Conservation (phyloP, 371 early-diverging fungal genomes). For the Sporodiniella umbellata region DNA sequence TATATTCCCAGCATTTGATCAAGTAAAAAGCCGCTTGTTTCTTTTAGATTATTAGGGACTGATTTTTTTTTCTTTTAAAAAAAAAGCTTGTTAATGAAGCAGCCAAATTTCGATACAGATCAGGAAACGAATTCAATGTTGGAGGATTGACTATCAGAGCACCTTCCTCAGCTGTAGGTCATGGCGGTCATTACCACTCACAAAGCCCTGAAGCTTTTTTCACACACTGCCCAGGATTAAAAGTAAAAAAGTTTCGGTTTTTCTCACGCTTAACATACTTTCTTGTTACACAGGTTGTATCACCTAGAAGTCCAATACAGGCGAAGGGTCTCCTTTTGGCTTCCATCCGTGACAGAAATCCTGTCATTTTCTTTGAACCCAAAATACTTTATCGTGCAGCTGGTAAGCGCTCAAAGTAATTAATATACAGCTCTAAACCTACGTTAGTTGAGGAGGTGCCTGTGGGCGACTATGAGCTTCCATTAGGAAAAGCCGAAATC, state of each 20-base stretch:
- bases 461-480: slow-evolving; percentile 87
- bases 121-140: slow-evolving; percentile 88
- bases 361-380: slow-evolving; percentile 95
- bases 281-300: slow-evolving; percentile 64
- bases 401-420: slow-evolving; percentile 33
- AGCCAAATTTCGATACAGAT: slow-evolving; percentile 95
- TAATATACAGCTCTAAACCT: slow-evolving; percentile 1
- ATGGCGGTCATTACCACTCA: slow-evolving; percentile 96
- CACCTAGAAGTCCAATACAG: slow-evolving; percentile 94
- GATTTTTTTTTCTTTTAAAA: too few relatives aligned
- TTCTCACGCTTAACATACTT: slow-evolving; percentile 18
- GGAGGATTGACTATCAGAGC: slow-evolving; percentile 93
- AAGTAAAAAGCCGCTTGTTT: slow-evolving; percentile 64
- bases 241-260: slow-evolving; percentile 35
- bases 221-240: slow-evolving; percentile 94
- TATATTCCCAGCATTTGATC: slow-evolving; percentile 97
- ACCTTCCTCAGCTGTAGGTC: slow-evolving; percentile 96
- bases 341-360: slow-evolving; percentile 92
- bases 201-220: slow-evolving; percentile 96
- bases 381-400: slow-evolving; percentile 96
- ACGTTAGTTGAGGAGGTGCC: slow-evolving; percentile 91
- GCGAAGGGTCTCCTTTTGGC: slow-evolving; percentile 95
- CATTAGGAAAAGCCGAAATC: slow-evolving; percentile 93
- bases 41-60: too few relatives aligned
- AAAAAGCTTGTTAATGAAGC: slow-evolving; percentile 94